Percentiles rank a stretch among this genome's conserved stretches.
Conservation (phyloP, 345 rosid species). For the Eucalyptus cloeziana region DNA sequence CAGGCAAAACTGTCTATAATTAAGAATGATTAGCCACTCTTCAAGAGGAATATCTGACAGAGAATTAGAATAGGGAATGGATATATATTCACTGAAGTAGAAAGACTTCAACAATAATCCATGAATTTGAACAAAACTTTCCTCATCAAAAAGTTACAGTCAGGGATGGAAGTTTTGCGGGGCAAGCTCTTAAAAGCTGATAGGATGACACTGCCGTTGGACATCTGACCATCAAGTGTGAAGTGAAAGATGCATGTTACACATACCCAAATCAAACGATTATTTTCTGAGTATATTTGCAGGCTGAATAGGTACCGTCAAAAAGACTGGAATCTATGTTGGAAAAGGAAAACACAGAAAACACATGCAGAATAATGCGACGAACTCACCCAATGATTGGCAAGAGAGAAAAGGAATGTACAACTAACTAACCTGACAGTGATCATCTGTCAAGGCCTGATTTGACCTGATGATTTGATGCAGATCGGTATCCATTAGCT, state of each 20-base stretch:
- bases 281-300: neutral
- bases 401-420: neutral
- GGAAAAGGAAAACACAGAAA: neutral
- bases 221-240: neutral
- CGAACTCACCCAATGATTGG: neutral
- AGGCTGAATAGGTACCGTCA: neutral
- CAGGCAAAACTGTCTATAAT: neutral
- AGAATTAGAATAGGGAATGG: neutral
- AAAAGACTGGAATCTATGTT: neutral
- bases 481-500: slow-evolving; percentile 91
- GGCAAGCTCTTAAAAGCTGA: neutral
- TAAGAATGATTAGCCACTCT: neutral
- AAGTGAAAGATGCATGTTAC: neutral
- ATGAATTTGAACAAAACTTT: neutral
- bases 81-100: neutral
- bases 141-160: neutral
- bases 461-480: slow-evolving; percentile 76
- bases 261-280: neutral
- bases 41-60: neutral
- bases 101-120: neutral
- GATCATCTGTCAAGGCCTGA: slow-evolving; percentile 77
- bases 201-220: neutral
- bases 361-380: neutral
- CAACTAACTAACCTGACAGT: slow-evolving; percentile 54
- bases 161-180: neutral